A percentile compares a stretch with the other conserved stretches of the same genome.
Conservation (phyloP, 2,329 filamentous ascomycete genomes). For the Hypoxylon sp. region DNA sequence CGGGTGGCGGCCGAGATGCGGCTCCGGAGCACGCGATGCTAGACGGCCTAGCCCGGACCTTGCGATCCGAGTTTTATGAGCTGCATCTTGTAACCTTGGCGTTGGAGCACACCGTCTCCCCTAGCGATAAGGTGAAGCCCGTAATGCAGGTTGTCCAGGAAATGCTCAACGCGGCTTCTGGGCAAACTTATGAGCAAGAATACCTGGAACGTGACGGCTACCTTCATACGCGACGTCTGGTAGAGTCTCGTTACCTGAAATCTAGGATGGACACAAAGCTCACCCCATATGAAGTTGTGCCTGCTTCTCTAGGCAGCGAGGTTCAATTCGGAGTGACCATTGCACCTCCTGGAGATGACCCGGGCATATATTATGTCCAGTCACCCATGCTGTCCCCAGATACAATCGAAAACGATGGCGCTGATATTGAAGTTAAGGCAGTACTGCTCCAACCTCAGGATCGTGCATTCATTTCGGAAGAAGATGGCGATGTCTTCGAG, state of each 20-base stretch:
- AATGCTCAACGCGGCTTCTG: background rate
- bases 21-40: conserved; percentile 7
- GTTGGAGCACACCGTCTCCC: no score
- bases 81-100: conserved; percentile 23
- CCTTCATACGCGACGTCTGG: conserved; percentile 19
- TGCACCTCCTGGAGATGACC: no score
- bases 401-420: background rate
- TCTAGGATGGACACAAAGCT: background rate
- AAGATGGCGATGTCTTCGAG: no score
- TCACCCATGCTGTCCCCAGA: background rate
- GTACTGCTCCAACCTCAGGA: background rate
- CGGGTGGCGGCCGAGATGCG: background rate
- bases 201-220: conserved; percentile 19
- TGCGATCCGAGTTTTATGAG: conserved; percentile 10
- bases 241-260: conserved; percentile 13
- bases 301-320: background rate
- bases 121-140: background rate
- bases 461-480: background rate
- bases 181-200: conserved; percentile 33
- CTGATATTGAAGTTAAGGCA: background rate
- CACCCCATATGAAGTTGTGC: background rate
- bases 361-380: no score
- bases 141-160: background rate
- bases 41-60: conserved; percentile 22
- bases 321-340: conserved; percentile 3